Evolutionary conservation across 257 asterid species (phyloP).

Genomic region (Rauvolfia tetraphylla): DNA sequence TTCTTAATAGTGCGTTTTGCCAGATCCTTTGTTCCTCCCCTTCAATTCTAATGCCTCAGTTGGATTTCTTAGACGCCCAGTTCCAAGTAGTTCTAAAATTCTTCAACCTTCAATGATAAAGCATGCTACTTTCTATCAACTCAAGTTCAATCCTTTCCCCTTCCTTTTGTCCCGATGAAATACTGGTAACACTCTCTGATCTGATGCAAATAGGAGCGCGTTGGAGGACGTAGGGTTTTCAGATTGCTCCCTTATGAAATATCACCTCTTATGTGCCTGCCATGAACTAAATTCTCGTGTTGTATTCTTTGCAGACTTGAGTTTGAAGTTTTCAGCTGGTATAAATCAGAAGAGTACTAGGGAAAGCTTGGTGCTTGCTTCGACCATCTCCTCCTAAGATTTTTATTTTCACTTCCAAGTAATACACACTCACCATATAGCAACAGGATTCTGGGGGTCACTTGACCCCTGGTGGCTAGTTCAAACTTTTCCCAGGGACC

Average conservation of each 20-base stretch:
- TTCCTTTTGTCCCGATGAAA: neutral
- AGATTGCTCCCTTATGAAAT: neutral
- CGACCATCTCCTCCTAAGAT: neutral
- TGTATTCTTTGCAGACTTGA: neutral
- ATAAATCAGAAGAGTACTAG: neutral
- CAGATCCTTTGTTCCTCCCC: no score
- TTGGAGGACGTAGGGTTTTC: neutral
- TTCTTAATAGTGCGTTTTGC: no score
- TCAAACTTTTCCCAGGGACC: constrained; percentile 56
- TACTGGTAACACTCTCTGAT: neutral
- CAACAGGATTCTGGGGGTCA: constrained; percentile 89
- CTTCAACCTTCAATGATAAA: neutral
- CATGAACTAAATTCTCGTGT: neutral
- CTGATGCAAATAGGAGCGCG: neutral
- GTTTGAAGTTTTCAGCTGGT: neutral
- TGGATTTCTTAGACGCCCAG: neutral
- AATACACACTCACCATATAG: constrained; percentile 32
- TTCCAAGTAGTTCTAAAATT: neutral
- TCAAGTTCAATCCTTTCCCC: neutral
- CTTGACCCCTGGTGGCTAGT: constrained; percentile 72
- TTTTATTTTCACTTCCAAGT: constrained; percentile 1
- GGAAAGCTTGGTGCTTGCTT: neutral
- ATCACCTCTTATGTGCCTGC: neutral
- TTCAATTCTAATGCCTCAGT: neutral
- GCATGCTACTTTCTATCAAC: neutral